Evolutionary conservation across 495 filamentous ascomycete species (phyloP), one percentile per base, ranked within the genome.

Genomic region (Tricharina praecox): DNA sequence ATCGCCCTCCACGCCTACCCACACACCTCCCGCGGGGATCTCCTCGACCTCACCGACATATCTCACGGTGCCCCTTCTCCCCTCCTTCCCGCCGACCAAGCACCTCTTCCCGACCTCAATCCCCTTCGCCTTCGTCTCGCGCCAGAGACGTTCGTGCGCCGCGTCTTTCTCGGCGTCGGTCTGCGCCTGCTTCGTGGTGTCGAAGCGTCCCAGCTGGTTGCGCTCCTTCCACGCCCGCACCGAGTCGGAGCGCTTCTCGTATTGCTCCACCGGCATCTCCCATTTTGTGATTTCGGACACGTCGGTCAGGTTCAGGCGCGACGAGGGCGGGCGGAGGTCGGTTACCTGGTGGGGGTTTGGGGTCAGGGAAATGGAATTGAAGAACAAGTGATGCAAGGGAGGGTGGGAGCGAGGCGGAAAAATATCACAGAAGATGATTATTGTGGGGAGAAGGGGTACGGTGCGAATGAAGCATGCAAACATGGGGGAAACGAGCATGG

Each of bases 191-290:
- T 86, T 82, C 54, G 74, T 71, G 2, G 90, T 90, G 60, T 95
- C 86, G 65, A 97, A 97, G 23, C 90, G 85, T 30, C 90, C 90
- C 19, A 97, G 72, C 56, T 93, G 84, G 55, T 93, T 77, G 18
- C 76, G 71, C 64, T 81, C 83, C 68, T 97, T 97, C 83, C 84
- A 95, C 8, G 85, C 82, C 33, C 93, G 71, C 13, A 97, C 90
- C 20, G 80, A 86, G 65, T 93, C 81, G 21, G 76, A 66, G 47
- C 83, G 83, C 46, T 75, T 73, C 57, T 82, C 82, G 67, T 97
- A 97, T 47, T 83, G 77, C 16, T 79, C 74, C 23, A 70, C 65
- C 16, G 86, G 83, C 64, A 97, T 76, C 49, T 75, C 74, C 59
- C 85, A 95, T 63, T 95, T 96, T 19, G 81, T 74, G 10, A 94